Percentiles rank a stretch among this genome's conserved stretches.
These are phyloP conservation scores for Pestalotiopsis sp. DNA, from an alignment of 2,329 filamentous ascomycete species.

Conservation along the genomic window DNA sequence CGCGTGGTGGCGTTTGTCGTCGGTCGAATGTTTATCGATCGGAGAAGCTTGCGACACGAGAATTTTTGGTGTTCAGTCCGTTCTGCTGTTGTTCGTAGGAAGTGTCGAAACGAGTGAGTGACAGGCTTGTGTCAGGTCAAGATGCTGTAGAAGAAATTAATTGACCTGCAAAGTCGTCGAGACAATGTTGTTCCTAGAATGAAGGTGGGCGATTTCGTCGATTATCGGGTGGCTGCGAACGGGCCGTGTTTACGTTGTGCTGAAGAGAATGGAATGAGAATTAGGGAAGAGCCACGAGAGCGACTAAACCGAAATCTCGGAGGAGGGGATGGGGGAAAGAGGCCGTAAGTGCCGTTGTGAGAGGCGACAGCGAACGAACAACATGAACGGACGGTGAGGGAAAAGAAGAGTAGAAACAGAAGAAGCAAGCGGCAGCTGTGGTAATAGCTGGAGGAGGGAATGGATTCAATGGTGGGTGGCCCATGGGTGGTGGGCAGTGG, in stretches of 20 bases:
- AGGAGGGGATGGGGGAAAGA: constrained; percentile 2
- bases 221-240: background rate
- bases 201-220: constrained; percentile 2
- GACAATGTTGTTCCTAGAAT: background rate
- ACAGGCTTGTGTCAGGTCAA: constrained; percentile 8
- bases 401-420: background rate
- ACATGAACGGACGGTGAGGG: background rate
- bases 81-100: background rate
- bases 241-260: background rate
- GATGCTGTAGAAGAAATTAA: constrained; percentile 11
- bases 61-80: background rate
- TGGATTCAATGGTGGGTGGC: too few relatives aligned
- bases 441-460: background rate
- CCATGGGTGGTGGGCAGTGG: too few relatives aligned
- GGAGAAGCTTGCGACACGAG: constrained; percentile 1
- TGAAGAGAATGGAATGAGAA: constrained; percentile 19
- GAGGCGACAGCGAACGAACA: constrained; percentile 1
- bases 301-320: constrained; percentile 7
- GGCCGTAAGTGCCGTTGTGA: constrained; percentile 3
- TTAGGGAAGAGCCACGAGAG: background rate
- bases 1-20: constrained; percentile 21
- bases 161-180: constrained; percentile 13
- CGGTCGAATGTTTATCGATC: background rate
- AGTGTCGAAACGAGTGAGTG: constrained; percentile 1
- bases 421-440: constrained; percentile 1